phyloP scores from a whole-genome alignment of 148 eudicot genomes.

The Salicornia ramosissima region DNA sequence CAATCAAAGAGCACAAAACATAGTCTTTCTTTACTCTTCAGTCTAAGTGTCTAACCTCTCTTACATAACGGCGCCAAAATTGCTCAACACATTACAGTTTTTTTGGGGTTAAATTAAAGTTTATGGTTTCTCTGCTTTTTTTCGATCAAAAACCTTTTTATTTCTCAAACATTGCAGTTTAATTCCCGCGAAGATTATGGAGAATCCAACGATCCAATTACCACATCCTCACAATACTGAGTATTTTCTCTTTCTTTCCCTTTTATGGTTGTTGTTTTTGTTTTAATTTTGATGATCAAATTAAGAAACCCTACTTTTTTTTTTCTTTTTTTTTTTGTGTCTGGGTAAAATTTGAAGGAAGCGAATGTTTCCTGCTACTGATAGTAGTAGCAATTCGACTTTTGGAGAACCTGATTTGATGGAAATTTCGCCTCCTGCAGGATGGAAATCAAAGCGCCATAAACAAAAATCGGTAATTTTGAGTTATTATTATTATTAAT shows the following conservation, averaged over 20 bases:
- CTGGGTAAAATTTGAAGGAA: slow-evolving; percentile 27
- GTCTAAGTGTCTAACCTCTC: neutral
- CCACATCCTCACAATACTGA: slow-evolving; percentile 41
- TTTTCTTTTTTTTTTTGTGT: neutral
- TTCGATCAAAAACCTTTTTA: neutral
- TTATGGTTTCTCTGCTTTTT: neutral
- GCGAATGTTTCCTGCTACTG: slow-evolving; percentile 37
- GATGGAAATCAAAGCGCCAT: slow-evolving; percentile 30
- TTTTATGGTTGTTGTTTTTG: slow-evolving; percentile 2
- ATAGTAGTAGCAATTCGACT: slow-evolving; percentile 29
- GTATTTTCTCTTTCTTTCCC: slow-evolving; percentile 23
- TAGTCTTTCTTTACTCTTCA: neutral
- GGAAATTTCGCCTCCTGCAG: slow-evolving; percentile 45
- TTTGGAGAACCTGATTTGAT: slow-evolving; percentile 42
- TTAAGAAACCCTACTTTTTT: slow-evolving; percentile 10
- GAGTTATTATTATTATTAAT: too few species aligned
- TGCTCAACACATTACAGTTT: neutral
- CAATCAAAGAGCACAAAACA: neutral
- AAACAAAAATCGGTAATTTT: slow-evolving; percentile 40
- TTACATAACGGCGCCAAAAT: slow-evolving; percentile 13
- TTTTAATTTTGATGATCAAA: neutral
- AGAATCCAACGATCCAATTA: slow-evolving; percentile 32
- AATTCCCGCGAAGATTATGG: slow-evolving; percentile 30
- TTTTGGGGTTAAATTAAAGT: neutral
- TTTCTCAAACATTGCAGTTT: neutral